Evolutionary conservation across 805 yeast species (phyloP).

Genomic region (Candida yuanshanica): DNA sequence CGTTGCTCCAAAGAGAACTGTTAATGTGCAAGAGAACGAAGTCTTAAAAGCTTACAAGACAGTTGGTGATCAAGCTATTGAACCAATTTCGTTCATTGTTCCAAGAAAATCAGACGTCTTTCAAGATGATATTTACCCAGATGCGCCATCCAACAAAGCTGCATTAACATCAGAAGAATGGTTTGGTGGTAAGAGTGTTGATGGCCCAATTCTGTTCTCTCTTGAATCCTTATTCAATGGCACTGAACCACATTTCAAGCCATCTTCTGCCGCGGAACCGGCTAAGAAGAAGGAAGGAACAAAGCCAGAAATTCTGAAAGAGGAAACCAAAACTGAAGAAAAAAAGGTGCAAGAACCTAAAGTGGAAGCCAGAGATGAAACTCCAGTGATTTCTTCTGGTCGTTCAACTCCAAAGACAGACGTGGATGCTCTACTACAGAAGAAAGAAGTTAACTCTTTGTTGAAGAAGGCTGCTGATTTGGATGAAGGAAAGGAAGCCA

Average conservation of each 20-base stretch:
- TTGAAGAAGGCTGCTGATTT: conserved; percentile 40
- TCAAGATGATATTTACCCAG: conserved; percentile 90
- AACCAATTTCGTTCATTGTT: conserved; percentile 88
- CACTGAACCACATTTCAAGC: conserved; percentile 41
- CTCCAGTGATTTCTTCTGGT: neutral
- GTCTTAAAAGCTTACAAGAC: conserved; percentile 78
- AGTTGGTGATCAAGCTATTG: conserved; percentile 77
- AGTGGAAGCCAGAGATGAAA: conserved; percentile 12
- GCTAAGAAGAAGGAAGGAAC: conserved; percentile 18
- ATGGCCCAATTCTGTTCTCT: conserved; percentile 74
- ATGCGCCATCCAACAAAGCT: conserved; percentile 74
- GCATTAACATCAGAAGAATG: conserved; percentile 79
- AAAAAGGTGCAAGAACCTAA: conserved; percentile 19
- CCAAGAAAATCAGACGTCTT: conserved; percentile 93
- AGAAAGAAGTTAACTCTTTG: conserved; percentile 41
- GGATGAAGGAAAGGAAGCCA: conserved; percentile 32
- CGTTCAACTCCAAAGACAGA: conserved; percentile 34
- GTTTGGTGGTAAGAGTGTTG: conserved; percentile 70
- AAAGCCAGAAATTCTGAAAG: conserved; percentile 16
- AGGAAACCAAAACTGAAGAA: conserved; percentile 16
- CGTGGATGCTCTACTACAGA: conserved; percentile 43
- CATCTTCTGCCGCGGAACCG: conserved; percentile 19
- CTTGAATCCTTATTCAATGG: conserved; percentile 83
- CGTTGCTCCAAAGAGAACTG: conserved; percentile 75
- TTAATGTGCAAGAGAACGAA: conserved; percentile 79